phyloP scores from a whole-genome alignment of 257 asterid genomes.

The Lavandula angustifolia region DNA sequence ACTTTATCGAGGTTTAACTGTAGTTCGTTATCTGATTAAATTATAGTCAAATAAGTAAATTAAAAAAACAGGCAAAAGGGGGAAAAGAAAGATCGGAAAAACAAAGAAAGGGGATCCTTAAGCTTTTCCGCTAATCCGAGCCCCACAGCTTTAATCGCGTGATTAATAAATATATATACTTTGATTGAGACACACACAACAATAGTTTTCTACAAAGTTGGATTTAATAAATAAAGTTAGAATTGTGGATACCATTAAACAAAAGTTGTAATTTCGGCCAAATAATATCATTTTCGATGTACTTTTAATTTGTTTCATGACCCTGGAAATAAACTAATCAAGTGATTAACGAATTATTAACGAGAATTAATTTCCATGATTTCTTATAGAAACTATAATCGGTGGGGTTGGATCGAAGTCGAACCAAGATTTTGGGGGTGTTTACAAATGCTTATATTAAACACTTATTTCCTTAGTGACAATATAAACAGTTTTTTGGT shows the following conservation, averaged over 20 bases:
- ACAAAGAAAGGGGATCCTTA: constrained; percentile 23
- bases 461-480: no score
- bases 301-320: not conserved
- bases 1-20: no score
- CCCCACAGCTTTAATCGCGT: constrained; percentile 53
- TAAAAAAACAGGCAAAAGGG: not conserved
- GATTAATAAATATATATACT: constrained; percentile 33
- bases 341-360: not conserved
- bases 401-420: no score
- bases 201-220: constrained; percentile 1
- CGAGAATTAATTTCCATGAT: no score
- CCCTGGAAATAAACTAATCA: not conserved
- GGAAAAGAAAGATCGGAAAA: constrained; percentile 14
- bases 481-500: no score
- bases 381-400: no score
- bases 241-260: not conserved
- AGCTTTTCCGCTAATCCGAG: constrained; percentile 23
- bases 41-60: not conserved
- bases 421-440: no score
- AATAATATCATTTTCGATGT: not conserved
- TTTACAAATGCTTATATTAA: no score
- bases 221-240: not conserved
- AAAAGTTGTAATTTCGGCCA: not conserved
- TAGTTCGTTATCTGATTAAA: no score
- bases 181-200: constrained; percentile 36